Evolutionary conservation across 345 rosid species (phyloP), one percentile per base, ranked within the genome.

Genomic region (Ceriops decandra): DNA sequence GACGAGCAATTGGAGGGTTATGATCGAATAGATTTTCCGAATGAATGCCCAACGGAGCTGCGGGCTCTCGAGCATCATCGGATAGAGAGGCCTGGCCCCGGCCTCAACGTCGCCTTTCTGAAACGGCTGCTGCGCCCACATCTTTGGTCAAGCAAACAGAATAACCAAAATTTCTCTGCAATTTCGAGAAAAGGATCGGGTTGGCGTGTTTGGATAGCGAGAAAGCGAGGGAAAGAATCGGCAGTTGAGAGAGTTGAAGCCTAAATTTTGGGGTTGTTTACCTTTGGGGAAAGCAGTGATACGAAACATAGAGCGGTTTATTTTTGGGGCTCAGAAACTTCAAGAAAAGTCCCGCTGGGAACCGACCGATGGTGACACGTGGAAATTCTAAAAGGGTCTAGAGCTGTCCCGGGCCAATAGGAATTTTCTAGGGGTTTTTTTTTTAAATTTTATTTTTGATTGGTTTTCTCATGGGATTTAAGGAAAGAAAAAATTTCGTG

Each of bases 1-100:
- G 13, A 57, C 28, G n/a, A 71, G 62, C 21, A 71, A 35, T 36
- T 71, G 74, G 24, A 71, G 1, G 56, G 74, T 17, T 26, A 63
- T 5, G 63, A 71, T 71, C 5, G 56, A 19, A 28, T 71, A 63
- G 26, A 71, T n/a, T 57, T 71, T 71, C 54, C 74, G 16, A 20
- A 63, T 54, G 62, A 71, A 71, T 11, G 63, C 38, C 74, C 68
- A 71, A 27, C 68, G 68, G 38, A 53, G 62, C 49, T 71, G 63
- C 20, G 74, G 62, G 27, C 54, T 27, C 38, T 71, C 74, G 8
- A 64, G 26, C 74, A 63, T 57, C 63, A 26, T 57, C 31, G 74
- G 74, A 21, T 54, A 71, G 57, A 68, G 64, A 11, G 64, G 53
- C 16, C n/a, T n/a, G 35, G 15, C 63, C 49, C 62, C 62, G 38